Base-by-base conservation (phyloP, 2,329 filamentous ascomycete species). In the Penicillium sp. region DNA sequence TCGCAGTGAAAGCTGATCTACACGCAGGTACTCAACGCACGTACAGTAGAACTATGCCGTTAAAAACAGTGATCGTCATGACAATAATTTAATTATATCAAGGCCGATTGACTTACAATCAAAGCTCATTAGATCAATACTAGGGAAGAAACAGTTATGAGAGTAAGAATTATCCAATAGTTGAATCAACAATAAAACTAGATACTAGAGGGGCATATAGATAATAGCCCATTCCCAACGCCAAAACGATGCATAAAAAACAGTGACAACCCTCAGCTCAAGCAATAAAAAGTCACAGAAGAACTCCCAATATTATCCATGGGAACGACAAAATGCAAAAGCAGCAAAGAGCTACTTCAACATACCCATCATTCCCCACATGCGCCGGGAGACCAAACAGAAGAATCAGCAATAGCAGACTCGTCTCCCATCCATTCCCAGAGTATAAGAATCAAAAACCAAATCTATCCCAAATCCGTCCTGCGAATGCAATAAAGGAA, bases 401-500 rank as follows among this genome's bases (percentile, higher is more conserved):
- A 39, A 3, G 22, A 27, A 26, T 14, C 13, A 19, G 52, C 31
- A 55, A 44, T 39, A 39, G 14, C 35, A 37, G 21, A 43, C 11
- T 45, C 52, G 19, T 26, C 26, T 43, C 44, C 45, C 41, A 49
- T 56, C 45, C 41, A 49, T 56, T 54, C 56, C 56, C 49, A 59
- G 55, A 55, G 48, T 46, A 10, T 49, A 55, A 59, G 63, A 55
- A 55, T 39, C 62, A 55, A 53, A 51, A 52, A 60, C 56, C 52
- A 63, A 59, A 55, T 67, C 63, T 65, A 66, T 67, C 62, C 63
- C 56, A 55, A 56, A 59, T 56, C 60, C 64, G 64, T 66, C 69
- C 70, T 69, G 70, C 70, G 61, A 70, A 67, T 70, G 62, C 58
- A 19, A 65, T 48, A 66, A 71, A 72, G 70, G 71, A 73, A 71